Evolutionary conservation across 2,329 filamentous ascomycete genomes (phyloP).

Genomic region (Tolypocladium capitatum): DNA sequence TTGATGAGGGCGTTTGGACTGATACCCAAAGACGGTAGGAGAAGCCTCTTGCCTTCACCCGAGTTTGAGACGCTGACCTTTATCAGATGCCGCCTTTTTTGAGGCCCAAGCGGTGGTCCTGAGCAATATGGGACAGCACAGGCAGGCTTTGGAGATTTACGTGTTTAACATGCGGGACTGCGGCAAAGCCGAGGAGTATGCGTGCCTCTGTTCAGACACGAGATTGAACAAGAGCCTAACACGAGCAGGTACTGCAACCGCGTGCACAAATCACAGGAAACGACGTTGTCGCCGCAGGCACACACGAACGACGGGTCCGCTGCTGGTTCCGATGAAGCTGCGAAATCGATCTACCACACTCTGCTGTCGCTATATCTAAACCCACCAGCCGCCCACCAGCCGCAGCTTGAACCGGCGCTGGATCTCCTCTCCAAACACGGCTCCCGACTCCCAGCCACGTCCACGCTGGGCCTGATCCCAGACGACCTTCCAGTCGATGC

Average conservation of each 20-base stretch:
- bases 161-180: slow-evolving; percentile 88
- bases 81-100: slow-evolving; percentile 66
- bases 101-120: slow-evolving; percentile 84
- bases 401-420: slow-evolving; percentile 67
- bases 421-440: slow-evolving; percentile 85
- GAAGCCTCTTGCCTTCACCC: too few relatives aligned
- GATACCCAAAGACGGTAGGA: slow-evolving; percentile 65
- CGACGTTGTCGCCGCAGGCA: slow-evolving; percentile 21
- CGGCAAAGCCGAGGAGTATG: slow-evolving; percentile 81
- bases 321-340: slow-evolving; percentile 32
- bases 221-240: slow-evolving; percentile 8
- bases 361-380: slow-evolving; percentile 80
- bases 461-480: slow-evolving; percentile 77
- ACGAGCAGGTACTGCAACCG: slow-evolving; percentile 68
- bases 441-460: slow-evolving; percentile 74
- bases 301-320: slow-evolving; percentile 18
- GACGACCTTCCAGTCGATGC: slow-evolving; percentile 63
- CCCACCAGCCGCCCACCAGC: slow-evolving; percentile 58
- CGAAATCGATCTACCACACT: slow-evolving; percentile 79
- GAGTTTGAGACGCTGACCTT: slow-evolving; percentile 2
- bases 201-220: slow-evolving; percentile 21
- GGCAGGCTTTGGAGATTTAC: slow-evolving; percentile 92
- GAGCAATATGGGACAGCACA: slow-evolving; percentile 90
- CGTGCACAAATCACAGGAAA: slow-evolving; percentile 52
- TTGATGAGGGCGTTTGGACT: slow-evolving; percentile 62